Conservation (phyloP, 805 yeast species). For the Saturnispora gosingensis region DNA sequence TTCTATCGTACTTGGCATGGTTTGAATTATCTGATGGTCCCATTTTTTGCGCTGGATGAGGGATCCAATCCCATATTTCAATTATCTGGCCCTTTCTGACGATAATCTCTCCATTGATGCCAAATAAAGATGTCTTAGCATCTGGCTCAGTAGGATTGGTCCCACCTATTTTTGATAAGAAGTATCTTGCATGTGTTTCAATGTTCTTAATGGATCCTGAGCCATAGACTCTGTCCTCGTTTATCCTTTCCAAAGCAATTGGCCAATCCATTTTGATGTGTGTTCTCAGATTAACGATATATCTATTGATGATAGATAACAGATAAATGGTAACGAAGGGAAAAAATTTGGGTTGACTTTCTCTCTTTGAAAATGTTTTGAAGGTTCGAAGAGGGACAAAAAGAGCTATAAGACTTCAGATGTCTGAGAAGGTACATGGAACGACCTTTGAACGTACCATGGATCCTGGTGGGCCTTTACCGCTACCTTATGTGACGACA, state of each 20-base stretch:
- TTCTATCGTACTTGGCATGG: background rate
- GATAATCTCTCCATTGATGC: constrained; percentile 29
- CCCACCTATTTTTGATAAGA: background rate
- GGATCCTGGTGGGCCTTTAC: constrained; percentile 5
- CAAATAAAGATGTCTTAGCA: background rate
- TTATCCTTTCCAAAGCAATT: background rate
- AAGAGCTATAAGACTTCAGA: background rate
- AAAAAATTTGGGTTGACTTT: background rate
- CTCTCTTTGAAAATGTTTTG: background rate
- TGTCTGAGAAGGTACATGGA: constrained; percentile 6
- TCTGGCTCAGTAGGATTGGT: background rate
- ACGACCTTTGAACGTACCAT: background rate
- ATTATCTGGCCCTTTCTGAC: constrained; percentile 22
- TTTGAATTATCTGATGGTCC: background rate
- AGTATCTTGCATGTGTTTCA: background rate
- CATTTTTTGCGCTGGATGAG: constrained; percentile 8
- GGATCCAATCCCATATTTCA: constrained; percentile 35
- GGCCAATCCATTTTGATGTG: background rate
- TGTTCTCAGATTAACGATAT: background rate
- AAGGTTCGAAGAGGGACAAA: background rate
- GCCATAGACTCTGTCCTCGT: background rate
- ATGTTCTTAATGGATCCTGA: background rate
- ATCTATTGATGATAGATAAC: background rate
- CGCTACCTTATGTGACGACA: background rate
- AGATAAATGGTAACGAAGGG: background rate